Evolutionary conservation across 768 basidiomycete species (phyloP).

Genomic region (Butyriboletus loyo): DNA sequence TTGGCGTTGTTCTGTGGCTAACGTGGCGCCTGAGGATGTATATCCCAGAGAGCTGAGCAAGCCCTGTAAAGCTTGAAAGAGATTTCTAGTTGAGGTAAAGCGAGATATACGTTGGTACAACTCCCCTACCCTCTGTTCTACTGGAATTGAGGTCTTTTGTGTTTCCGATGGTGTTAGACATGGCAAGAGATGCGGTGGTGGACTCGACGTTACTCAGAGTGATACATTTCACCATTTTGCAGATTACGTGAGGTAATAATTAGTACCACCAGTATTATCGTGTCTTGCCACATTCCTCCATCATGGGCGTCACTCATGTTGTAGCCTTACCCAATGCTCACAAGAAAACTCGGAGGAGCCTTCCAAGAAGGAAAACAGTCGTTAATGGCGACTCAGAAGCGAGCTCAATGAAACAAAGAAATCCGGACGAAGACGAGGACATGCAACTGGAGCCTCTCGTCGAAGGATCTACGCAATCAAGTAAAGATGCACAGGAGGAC

Average conservation of each 20-base stretch:
- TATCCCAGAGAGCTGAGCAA: constrained; percentile 38
- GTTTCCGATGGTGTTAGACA: constrained; percentile 19
- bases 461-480: constrained; percentile 1
- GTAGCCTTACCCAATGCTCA: constrained; percentile 28
- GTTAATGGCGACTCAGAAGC: constrained; percentile 8
- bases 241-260: constrained; percentile 25
- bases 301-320: constrained; percentile 43
- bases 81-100: constrained; percentile 7
- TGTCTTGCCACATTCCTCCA: constrained; percentile 9
- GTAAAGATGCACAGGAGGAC: constrained; percentile 39
- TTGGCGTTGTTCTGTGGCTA: constrained; percentile 48
- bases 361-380: constrained; percentile 37
- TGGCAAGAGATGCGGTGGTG: constrained; percentile 1
- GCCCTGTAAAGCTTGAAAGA: constrained; percentile 37
- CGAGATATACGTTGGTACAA: not conserved
- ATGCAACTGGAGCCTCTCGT: constrained; percentile 25
- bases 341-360: constrained; percentile 46
- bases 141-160: constrained; percentile 30
- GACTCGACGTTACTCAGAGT: not conserved
- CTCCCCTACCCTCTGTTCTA: constrained; percentile 37
- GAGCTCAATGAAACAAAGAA: constrained; percentile 6
- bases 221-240: not conserved
- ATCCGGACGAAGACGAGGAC: constrained; percentile 28
- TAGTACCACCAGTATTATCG: not conserved
- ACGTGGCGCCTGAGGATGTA: constrained; percentile 19